Evolutionary conservation across 1,284 basidiomycete species (phyloP).

Genomic region (Melampsora larici-populina): DNA sequence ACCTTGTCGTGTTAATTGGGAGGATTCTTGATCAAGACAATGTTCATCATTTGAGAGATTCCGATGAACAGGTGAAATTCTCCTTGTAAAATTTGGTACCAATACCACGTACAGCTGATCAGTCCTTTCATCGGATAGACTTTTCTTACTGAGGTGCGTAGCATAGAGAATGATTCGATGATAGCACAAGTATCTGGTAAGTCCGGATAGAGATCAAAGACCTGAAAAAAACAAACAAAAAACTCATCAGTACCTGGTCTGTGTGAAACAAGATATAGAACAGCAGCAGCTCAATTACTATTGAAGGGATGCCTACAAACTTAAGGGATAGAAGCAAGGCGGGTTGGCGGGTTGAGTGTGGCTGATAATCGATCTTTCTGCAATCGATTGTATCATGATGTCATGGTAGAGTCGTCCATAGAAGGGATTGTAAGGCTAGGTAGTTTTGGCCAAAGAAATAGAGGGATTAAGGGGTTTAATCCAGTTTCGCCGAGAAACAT

Average conservation of each 20-base stretch:
- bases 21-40: conserved; percentile 36
- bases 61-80: conserved; percentile 26
- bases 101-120: conserved; percentile 19
- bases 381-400: too few species aligned
- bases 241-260: too few species aligned
- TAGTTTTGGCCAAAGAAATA: too few species aligned
- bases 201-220: conserved; percentile 38
- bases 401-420: too few species aligned
- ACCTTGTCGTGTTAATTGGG: conserved; percentile 42
- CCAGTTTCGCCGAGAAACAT: too few species aligned
- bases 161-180: conserved; percentile 23
- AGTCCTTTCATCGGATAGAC: conserved; percentile 35
- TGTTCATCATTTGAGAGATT: conserved; percentile 24
- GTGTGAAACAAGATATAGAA: too few species aligned
- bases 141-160: conserved; percentile 22
- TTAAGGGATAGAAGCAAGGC: too few species aligned
- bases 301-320: conserved; percentile 36
- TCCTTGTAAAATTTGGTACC: conserved; percentile 34
- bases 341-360: too few species aligned
- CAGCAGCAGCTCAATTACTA: conserved; percentile 7
- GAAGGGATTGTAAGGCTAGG: too few species aligned
- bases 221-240: background rate
- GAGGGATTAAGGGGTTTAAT: too few species aligned
- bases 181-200: conserved; percentile 18
- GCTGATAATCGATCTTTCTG: too few species aligned